Conservation (phyloP, 176 grass and related monocot genomes). For the Carex myosuroides region DNA sequence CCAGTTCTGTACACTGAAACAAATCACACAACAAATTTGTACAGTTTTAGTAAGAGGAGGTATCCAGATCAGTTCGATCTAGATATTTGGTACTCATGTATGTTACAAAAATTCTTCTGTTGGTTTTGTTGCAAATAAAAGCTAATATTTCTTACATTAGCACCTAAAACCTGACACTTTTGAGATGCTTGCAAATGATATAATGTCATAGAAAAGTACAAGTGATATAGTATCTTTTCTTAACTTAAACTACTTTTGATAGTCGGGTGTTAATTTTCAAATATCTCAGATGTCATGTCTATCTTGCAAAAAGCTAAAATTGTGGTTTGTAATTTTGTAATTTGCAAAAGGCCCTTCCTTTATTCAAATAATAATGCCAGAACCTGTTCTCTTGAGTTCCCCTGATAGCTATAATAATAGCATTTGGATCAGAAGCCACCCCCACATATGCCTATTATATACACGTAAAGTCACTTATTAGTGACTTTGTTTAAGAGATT, state of each 20-base stretch:
- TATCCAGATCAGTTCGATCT: not conserved
- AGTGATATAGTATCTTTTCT: not conserved
- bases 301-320: not conserved
- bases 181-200: not conserved
- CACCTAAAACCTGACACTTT: not conserved
- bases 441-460: conserved; percentile 49
- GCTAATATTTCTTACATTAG: not conserved
- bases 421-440: conserved; percentile 66
- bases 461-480: not conserved
- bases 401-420: conserved; percentile 70
- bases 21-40: conserved; percentile 6
- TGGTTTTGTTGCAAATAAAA: not conserved
- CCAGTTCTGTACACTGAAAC: conserved; percentile 77
- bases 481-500: not conserved
- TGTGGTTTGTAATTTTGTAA: not conserved
- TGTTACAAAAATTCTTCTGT: not conserved
- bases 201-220: not conserved
- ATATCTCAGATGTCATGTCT: not conserved
- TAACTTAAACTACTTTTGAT: not conserved
- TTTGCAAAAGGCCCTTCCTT: not conserved
- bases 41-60: not conserved
- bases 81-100: not conserved
- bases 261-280: not conserved
- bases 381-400: conserved; percentile 99
- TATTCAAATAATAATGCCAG: conserved; percentile 1